Base-by-base conservation (phyloP, 2,329 filamentous ascomycete species). In the Curvularia verruculosa region DNA sequence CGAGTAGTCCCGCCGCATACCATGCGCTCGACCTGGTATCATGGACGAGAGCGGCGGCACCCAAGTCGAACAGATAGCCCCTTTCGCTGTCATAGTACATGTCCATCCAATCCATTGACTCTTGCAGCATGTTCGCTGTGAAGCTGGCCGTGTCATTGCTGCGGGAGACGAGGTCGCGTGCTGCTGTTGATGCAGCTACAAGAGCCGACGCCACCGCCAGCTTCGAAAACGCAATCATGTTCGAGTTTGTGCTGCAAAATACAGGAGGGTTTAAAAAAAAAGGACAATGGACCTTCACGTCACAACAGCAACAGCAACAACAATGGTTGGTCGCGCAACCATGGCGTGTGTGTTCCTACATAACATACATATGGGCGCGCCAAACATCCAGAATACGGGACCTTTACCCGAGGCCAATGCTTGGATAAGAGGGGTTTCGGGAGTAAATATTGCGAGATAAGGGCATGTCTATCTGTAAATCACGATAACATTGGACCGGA, bases 1-100 rank as follows among this genome's bases (percentile, higher is more conserved):
- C 83, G 21, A 87, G 70, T 3, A 88, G 76, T 0, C 85, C 85
- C 4, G 83, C 76, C 0, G 84, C 83, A 68, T 87, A 87, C 85
- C 85, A 87, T 0, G 79, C 79, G 0, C 83, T 84, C 41, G 79
- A 81, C 51, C 84, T 79, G 0, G 84, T 87, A 43, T 86, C 84
- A 57, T 87, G 84, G 2, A 80, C 77, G 6, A 85, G 73, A 0
- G 83, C 82, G 8, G 77, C 68, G 2, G 77, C 74, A 54, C 78
- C 73, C 37, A 83, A 78, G 43, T 82, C 78, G 67, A 84, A 85
- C 15, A 87, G 70, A 55, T 87, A 87, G 0, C 81, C 82, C 5
- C 79, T 79, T 1, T 72, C 70, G 2, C 74, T 52, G 58, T 87
- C 85, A 63, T 86, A 87, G 52, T 80, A 82, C 2, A 70, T 73